These are phyloP conservation scores for Agapanthus africanus DNA, from an alignment of 106 monocot species.

Conservation along the genomic window DNA sequence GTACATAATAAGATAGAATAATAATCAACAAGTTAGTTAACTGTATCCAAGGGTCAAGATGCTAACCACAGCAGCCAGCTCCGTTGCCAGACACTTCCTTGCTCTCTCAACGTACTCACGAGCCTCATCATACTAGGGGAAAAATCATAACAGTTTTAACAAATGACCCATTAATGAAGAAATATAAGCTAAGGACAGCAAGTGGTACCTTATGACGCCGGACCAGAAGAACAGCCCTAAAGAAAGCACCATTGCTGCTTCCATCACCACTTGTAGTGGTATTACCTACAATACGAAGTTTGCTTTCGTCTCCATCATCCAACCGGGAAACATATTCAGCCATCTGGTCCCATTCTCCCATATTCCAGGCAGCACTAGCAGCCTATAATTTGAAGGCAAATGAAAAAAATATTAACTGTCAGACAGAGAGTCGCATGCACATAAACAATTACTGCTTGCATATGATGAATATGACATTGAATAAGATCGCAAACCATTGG, in stretches of 20 bases:
- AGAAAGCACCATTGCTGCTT: slow-evolving; percentile 97
- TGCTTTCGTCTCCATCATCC: slow-evolving; percentile 97
- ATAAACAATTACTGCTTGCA: neutral
- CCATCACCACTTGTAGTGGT: slow-evolving; percentile 81
- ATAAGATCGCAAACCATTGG: slow-evolving; percentile 62
- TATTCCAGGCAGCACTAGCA: slow-evolving; percentile 97
- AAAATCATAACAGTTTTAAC: slow-evolving; percentile 11
- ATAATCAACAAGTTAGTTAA: neutral
- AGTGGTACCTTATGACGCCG: slow-evolving; percentile 60
- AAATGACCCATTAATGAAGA: neutral
- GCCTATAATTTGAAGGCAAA: slow-evolving; percentile 36
- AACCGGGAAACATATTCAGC: slow-evolving; percentile 89
- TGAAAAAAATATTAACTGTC: neutral
- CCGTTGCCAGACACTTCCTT: slow-evolving; percentile 96
- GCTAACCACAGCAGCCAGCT: slow-evolving; percentile 87
- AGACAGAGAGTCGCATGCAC: neutral
- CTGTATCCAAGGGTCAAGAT: neutral
- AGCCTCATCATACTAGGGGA: slow-evolving; percentile 80
- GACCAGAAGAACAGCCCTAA: slow-evolving; percentile 88
- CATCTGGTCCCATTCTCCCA: slow-evolving; percentile 99
- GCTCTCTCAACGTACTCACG: slow-evolving; percentile 87
- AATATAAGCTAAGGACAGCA: neutral
- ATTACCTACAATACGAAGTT: slow-evolving; percentile 60
- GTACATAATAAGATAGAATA: neutral
- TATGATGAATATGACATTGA: too few relatives aligned